These are phyloP conservation scores for Fagopyrum esculentum DNA, from an alignment of 148 eudicot genomes.

Conservation along the genomic window DNA sequence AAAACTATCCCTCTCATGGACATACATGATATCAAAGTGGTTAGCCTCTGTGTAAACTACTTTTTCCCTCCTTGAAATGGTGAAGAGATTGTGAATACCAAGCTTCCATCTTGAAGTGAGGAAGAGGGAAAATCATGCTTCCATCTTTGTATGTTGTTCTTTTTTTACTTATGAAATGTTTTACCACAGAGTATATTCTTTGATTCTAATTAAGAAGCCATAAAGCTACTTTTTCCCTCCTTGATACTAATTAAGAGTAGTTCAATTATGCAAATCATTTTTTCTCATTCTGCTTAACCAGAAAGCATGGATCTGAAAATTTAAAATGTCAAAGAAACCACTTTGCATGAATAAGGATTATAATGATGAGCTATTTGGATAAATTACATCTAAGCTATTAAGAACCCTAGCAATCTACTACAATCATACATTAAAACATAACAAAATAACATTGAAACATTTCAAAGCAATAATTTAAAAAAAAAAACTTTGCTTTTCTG, in stretches of 20 bases:
- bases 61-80: too few relatives aligned
- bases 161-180: neutral
- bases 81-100: too few relatives aligned
- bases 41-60: too few relatives aligned
- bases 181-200: neutral
- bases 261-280: neutral
- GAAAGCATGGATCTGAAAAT: slow-evolving; percentile 7
- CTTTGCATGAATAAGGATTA: slow-evolving; percentile 7
- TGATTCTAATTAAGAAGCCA: neutral
- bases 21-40: too few relatives aligned
- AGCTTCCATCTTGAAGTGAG: too few relatives aligned
- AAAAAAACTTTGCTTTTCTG: slow-evolving; percentile 2
- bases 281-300: neutral
- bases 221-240: neutral
- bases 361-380: neutral
- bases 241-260: neutral
- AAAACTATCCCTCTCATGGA: too few relatives aligned
- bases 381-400: slow-evolving; percentile 8
- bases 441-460: neutral
- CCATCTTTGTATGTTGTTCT: neutral
- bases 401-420: neutral
- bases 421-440: neutral
- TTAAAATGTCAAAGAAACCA: neutral
- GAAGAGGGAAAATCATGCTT: too few relatives aligned
- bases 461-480: neutral